These are phyloP conservation scores for Malus orientalis DNA, from an alignment of 306 rosid species.

Conservation along the genomic window DNA sequence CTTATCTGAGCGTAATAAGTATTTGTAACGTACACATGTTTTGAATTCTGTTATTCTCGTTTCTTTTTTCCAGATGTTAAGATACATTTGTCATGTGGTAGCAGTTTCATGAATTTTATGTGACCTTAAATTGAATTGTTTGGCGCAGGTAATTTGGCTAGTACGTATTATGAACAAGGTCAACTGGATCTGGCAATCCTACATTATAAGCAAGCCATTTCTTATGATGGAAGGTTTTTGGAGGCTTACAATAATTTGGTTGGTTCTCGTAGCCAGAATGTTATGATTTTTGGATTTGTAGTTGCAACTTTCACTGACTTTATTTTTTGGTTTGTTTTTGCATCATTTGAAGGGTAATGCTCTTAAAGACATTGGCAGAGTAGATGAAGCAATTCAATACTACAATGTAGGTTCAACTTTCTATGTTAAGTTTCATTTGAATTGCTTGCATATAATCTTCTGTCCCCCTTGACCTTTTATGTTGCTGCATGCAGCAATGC, in stretches of 20 bases:
- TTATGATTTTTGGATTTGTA: not conserved
- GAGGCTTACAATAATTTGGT: conserved; percentile 99
- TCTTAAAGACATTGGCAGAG: conserved; percentile 83
- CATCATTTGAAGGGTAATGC: conserved; percentile 68
- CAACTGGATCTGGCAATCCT: conserved; percentile 88
- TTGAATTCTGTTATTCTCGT: not conserved
- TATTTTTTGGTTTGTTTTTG: not conserved
- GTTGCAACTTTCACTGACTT: not conserved
- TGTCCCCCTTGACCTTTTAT: not conserved
- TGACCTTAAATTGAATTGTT: not conserved
- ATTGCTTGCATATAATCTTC: not conserved
- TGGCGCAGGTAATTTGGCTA: conserved; percentile 82
- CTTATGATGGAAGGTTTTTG: conserved; percentile 86
- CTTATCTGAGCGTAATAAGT: not conserved
- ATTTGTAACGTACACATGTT: not conserved
- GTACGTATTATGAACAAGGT: conserved; percentile 87
- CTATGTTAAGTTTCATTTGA: not conserved
- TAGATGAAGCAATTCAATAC: conserved; percentile 93
- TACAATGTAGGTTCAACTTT: conserved; percentile 55
- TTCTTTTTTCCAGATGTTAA: not conserved
- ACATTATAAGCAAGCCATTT: conserved; percentile 91
- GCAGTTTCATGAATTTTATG: not conserved
- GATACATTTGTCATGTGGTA: not conserved
- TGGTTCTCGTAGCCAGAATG: conserved; percentile 21
- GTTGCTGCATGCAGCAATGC: conserved; percentile 66